Evolutionary conservation across 768 basidiomycete species (phyloP).

Genomic region (Suillus tomentosus): DNA sequence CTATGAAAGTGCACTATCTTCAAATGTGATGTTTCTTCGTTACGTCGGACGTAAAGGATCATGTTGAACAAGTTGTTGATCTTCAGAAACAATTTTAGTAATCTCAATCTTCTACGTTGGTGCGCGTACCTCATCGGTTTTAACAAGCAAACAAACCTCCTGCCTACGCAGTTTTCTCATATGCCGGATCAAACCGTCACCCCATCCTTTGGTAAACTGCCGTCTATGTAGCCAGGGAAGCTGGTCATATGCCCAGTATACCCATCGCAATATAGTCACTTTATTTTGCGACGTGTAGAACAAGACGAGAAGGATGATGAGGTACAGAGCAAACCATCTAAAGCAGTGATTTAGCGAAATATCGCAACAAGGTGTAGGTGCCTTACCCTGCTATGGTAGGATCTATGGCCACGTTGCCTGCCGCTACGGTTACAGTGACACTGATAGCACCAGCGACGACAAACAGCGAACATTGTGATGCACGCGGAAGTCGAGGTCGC

Average conservation of each 20-base stretch:
- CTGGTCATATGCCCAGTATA: conserved; percentile 69
- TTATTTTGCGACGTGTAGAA: conserved; percentile 58
- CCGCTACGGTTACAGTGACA: conserved; percentile 46
- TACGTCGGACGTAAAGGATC: conserved; percentile 64
- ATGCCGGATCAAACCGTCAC: conserved; percentile 39
- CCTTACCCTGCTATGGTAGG: conserved; percentile 56
- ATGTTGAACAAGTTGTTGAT: conserved; percentile 66
- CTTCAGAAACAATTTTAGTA: conserved; percentile 34
- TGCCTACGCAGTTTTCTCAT: conserved; percentile 53
- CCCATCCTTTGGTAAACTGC: conserved; percentile 43
- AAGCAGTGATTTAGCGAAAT: conserved; percentile 4
- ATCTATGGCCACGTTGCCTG: conserved; percentile 62
- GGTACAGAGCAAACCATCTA: conserved; percentile 67
- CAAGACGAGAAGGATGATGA: conserved; percentile 47
- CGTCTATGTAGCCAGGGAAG: conserved; percentile 47
- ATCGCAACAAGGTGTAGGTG: not conserved
- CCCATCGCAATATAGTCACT: conserved; percentile 49
- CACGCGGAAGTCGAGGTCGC: conserved; percentile 56
- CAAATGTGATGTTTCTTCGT: conserved; percentile 70
- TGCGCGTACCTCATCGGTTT: conserved; percentile 60
- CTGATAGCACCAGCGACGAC: conserved; percentile 44
- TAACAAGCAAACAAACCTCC: conserved; percentile 61
- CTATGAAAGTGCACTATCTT: conserved; percentile 71
- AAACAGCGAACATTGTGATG: conserved; percentile 40
- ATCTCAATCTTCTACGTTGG: not conserved